Conservation (phyloP, 179 eudicot genomes). For the Beta macrorhiza region DNA sequence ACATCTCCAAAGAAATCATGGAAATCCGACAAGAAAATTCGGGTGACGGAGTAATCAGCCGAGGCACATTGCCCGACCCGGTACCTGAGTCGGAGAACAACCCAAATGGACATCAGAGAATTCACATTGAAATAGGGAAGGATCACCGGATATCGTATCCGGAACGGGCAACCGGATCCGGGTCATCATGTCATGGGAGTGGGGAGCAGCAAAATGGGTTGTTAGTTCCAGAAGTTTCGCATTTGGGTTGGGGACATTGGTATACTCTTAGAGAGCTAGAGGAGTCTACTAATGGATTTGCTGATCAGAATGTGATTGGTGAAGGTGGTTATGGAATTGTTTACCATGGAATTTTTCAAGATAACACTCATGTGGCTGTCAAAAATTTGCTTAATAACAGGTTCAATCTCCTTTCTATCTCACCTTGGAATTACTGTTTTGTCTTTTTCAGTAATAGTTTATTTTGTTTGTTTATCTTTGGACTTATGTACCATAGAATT, state of each 20-base stretch:
- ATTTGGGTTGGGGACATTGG: slow-evolving; percentile 63
- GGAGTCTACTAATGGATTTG: slow-evolving; percentile 40
- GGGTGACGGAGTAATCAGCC: too few relatives aligned
- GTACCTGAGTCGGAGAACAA: slow-evolving; percentile 20
- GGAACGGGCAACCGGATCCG: slow-evolving; percentile 24
- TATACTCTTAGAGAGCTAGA: slow-evolving; percentile 50
- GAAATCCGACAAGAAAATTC: slow-evolving; percentile 25
- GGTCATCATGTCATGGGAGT: slow-evolving; percentile 20
- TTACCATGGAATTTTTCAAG: slow-evolving; percentile 34
- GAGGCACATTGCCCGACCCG: background rate
- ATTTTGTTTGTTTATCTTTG: too few relatives aligned
- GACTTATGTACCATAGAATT: too few relatives aligned
- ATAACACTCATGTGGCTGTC: slow-evolving; percentile 43
- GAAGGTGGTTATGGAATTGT: slow-evolving; percentile 63
- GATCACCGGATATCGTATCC: slow-evolving; percentile 52
- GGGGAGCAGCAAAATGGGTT: slow-evolving; percentile 26
- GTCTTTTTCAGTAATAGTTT: background rate
- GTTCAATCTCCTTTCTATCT: slow-evolving; percentile 5
- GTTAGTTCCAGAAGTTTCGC: slow-evolving; percentile 40
- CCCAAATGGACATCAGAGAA: slow-evolving; percentile 32
- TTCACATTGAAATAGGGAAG: slow-evolving; percentile 51
- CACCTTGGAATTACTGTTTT: background rate
- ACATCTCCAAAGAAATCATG: slow-evolving; percentile 28
- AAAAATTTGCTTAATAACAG: slow-evolving; percentile 54
- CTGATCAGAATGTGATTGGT: slow-evolving; percentile 45